phyloP scores from a whole-genome alignment of 1,139 yeast genomes.

The Suhomyces taliae region DNA sequence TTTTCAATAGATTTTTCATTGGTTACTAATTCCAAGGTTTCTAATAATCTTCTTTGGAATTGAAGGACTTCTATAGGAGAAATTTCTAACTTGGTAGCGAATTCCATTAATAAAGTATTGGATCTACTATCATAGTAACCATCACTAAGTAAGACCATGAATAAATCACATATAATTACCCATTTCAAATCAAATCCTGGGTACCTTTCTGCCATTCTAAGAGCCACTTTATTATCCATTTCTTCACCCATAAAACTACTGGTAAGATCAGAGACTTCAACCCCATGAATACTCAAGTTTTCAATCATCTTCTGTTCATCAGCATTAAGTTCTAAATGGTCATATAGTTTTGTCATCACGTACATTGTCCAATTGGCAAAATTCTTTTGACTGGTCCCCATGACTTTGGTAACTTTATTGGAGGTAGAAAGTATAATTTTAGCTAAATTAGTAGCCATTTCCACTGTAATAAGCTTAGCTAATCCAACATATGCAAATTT shows the following conservation, averaged over 20 bases:
- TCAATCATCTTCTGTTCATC: conserved; percentile 90
- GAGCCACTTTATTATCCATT: conserved; percentile 9
- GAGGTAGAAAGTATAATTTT: conserved; percentile 53
- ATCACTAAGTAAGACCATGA: conserved; percentile 75
- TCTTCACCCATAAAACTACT: conserved; percentile 46
- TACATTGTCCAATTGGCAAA: conserved; percentile 85
- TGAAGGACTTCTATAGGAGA: conserved; percentile 69
- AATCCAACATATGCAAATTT: conserved; percentile 91
- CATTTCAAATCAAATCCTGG: conserved; percentile 77
- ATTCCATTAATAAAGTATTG: conserved; percentile 65
- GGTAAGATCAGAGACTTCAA: conserved; percentile 70
- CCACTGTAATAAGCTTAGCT: conserved; percentile 70
- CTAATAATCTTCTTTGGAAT: conserved; percentile 88
- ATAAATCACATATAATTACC: conserved; percentile 91
- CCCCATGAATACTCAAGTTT: conserved; percentile 78
- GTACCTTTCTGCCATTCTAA: conserved; percentile 12
- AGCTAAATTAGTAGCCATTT: conserved; percentile 80
- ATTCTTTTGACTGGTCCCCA: conserved; percentile 73
- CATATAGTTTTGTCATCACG: conserved; percentile 69
- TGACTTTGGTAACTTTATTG: conserved; percentile 53
- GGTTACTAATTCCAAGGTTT: conserved; percentile 84
- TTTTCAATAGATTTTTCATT: conserved; percentile 49
- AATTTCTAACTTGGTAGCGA: conserved; percentile 63
- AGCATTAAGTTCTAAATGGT: conserved; percentile 71
- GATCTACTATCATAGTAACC: conserved; percentile 91